Evolutionary conservation across 306 rosid genomes (phyloP), one percentile per base, ranked within the genome.

Genomic region (Prunus mongolica): DNA sequence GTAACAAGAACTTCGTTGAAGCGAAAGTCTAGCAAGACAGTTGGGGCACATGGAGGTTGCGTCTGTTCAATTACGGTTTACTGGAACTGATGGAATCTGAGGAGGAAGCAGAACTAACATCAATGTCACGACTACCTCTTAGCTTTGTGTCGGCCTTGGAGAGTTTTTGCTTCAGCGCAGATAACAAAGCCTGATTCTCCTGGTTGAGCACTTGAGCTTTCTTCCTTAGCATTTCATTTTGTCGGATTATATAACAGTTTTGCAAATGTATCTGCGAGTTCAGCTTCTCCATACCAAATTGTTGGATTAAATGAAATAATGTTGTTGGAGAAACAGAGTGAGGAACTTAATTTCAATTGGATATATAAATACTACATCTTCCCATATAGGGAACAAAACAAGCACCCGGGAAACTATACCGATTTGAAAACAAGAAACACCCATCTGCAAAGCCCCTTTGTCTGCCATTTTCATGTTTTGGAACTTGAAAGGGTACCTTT

Each of bases 201-300:
- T 70, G 62, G 73, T 81, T 79, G 69, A 82, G 83, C 69, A 71
- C 69, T 62, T 78, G 75, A 75, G 82, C 85, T 78, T 76, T 83
- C 77, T 78, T 74, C 77, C 79, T 61, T 64, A 50, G 72, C 79
- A 71, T 73, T 55, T 79, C 80, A 76, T 79, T 91, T 79, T 67
- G 74, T 63, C 79, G 73, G 78, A 85, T 75, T 25, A 50, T 78
- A 74, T 66, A 73, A 52, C 75, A 75, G 78, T 81, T 87, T 51
- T 81, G 79, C 81, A 80, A 81, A 65, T 66, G 71, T 44, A 69
- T 64, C 67, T 81, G 46, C 12, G 77, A 67, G 30, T 82, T 82
- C 52, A 25, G 50, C 69, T 81, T 74, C 84, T 82, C 82, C 80
- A 73, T 78, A 1, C 38, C 6, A 15, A 78, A 41, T 30, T 24